These are phyloP conservation scores for Daldinia caldariorum DNA, from an alignment of 495 filamentous ascomycete genomes.

Conservation along the genomic window DNA sequence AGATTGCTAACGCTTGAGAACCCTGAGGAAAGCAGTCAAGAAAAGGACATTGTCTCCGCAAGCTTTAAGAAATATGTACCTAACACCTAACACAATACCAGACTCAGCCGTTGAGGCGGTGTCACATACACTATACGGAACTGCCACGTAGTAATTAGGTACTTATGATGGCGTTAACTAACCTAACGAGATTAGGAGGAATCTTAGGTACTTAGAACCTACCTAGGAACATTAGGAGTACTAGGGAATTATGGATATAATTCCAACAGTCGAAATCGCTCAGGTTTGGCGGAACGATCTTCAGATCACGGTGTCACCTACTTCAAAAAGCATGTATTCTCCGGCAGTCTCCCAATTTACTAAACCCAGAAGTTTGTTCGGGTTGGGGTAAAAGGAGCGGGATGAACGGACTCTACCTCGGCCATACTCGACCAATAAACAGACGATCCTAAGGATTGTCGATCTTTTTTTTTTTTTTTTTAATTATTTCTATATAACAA, in stretches of 20 bases:
- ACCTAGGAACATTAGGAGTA: background rate
- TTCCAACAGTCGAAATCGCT: slow-evolving; percentile 28
- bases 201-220: too few species aligned
- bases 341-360: slow-evolving; percentile 20
- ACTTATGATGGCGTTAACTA: background rate
- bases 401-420: slow-evolving; percentile 43
- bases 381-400: slow-evolving; percentile 38
- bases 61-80: background rate
- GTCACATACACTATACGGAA: slow-evolving; percentile 5
- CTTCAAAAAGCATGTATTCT: slow-evolving; percentile 20
- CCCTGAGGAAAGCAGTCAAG: background rate
- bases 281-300: slow-evolving; percentile 28
- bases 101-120: slow-evolving; percentile 22
- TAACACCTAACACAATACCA: background rate
- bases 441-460: slow-evolving; percentile 9
- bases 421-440: slow-evolving; percentile 31
- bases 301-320: slow-evolving; percentile 45
- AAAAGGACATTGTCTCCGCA: slow-evolving; percentile 11
- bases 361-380: slow-evolving; percentile 37
- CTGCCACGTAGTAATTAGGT: slow-evolving; percentile 8
- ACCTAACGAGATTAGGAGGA: too few species aligned
- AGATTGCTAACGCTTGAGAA: slow-evolving; percentile 15
- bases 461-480: slow-evolving; percentile 5
- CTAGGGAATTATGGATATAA: background rate
- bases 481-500: slow-evolving; percentile 8